Evolutionary conservation across 202 grass and related monocot genomes (phyloP), one percentile per base, ranked within the genome.

Genomic region (Elaeis oleifera): DNA sequence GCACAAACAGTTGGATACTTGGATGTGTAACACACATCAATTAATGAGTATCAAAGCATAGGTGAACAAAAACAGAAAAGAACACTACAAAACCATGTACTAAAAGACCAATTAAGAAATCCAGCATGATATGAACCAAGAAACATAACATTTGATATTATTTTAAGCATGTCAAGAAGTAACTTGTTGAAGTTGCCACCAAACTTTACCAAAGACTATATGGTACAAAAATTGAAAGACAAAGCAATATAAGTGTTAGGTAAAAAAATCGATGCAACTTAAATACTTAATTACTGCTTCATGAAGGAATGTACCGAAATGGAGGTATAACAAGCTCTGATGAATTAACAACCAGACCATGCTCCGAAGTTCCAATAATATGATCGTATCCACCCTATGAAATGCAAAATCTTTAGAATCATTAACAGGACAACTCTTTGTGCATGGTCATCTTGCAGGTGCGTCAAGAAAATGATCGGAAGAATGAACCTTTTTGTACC

Each of bases 341-440:
- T 77, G 92, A 97, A 77, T 56, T 81, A 70, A 97, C 74, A 53
- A 70, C 80, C 65, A 80, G 58, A 16, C 92, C 92, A 77, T 91
- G 88, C 82, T 97, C 88, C 39, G 92, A 97, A 71, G 92, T 92
- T 50, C 92, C 92, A 53, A 97, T 92, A 51, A 97, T 81, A 79
- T 92, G 79, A 81, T 97, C 84, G 49, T 97, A 97, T 86, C 78
- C 82, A 69, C 81, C 79, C 94, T 97, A 84, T 4, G 70, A 58
- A 64, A 50, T 57, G 14, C 56, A 63, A 76, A 72, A 44, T 78
- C 57, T 49, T 75, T 32, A 59, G 53, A 68, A 19, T 60, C 22
- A 9, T 53, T 18, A 25, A 17, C 6, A 65, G 18, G 21, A 52
- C n/a, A 73, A 71, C 5, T 51, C 8, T 31, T 31, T 3, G 32